Evolutionary conservation across 352 stramenopile species (phyloP), one percentile per base, ranked within the genome.

Genomic region (Phytophthora uliginosa): DNA sequence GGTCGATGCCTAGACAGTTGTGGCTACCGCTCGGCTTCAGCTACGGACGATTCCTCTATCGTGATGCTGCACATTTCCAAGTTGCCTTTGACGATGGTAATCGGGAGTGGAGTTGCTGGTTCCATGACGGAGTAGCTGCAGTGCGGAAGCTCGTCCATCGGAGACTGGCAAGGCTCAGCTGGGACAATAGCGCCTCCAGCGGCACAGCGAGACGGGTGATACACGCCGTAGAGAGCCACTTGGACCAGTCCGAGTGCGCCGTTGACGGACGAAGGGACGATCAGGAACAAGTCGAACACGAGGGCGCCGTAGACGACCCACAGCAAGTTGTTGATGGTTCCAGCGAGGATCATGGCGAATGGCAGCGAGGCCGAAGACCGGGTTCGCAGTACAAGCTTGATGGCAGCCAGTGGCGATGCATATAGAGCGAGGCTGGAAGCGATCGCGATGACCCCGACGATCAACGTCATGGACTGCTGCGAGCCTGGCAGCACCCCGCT

Each of bases 261-360:
- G 61, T 84, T 91, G 63, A 95, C 66, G 34, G 63, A 66, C 6
- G 76, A 79, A 5, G 86, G 88, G 38, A 88, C 62, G 28, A 94
- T 63, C n/a, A 95, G 57, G 50, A 94, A 68, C n/a, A 81, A 51
- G 38, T 94, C 82, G 54, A 76, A 47, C 28, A 90, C 68, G 34
- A 93, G 68, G 38, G 73, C 53, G 33, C 82, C 83, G 76, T 94
- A 95, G 58, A 89, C 69, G 50, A 92, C 73, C 88, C 88, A 95
- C n/a, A 93, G 66, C 15, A 77, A 59, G 69, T 94, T 95, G 84
- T 94, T 95, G 59, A 84, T 62, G n/a, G 81, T 55, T 2, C 84
- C 88, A 15, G 85, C 77, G 45, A 87, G 31, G 47, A 89, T 82
- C 85, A 95, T 92, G 1, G 75, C 68, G 52, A 93, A 82, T 26